Base-by-base conservation (phyloP, 2,329 filamentous ascomycete species). In the Colletotrichum musae region DNA sequence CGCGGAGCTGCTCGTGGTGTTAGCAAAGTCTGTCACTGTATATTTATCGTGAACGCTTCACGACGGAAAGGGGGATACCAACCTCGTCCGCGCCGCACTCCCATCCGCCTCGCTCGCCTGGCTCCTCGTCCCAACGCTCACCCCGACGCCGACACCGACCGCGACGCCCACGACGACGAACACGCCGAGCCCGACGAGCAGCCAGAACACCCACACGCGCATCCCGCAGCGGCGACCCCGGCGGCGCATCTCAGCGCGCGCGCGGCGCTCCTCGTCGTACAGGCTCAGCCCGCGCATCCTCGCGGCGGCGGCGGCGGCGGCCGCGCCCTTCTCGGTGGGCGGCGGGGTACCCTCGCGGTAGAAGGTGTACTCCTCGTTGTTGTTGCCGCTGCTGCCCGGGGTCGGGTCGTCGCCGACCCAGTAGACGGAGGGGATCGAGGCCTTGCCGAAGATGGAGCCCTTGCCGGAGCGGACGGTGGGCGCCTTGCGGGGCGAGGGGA, bases 281-380 rank as follows among this genome's bases (percentile, higher is more conserved):
- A 57, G 67, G 57, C 70, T 63, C 32, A 59, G 58, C n/a, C 61
- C 65, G 9, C 48, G 56, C 24, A 32, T 53, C 21, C 57, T 26
- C 56, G 72, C 26, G 41, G 47, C 60, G 66, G 48, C 64, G 50
- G 28, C 58, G 32, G 69, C 18, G 58, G 43, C 65, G 51, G 32
- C 57, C 5, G 69, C 21, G 59, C 62, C 70, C 47, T 62, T 61
- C 48, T 70, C 57, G 26, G 54, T 57, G 2, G 78, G 79, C 13
- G 80, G 75, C 13, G 81, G 81, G n/a, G 81, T 81, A 13, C 72
- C 73, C 61, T 83, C 81, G 18, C 80, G 79, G 72, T 80, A 82
- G 45, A 84, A 84, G 0, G 81, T 84, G 68, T 77, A 80, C 26
- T 77, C 64, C 2, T 62, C 48, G 45, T 57, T 47, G 50, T 64